Base-by-base conservation (phyloP, 1,284 basidiomycete species). In the Ustilago lituana region DNA sequence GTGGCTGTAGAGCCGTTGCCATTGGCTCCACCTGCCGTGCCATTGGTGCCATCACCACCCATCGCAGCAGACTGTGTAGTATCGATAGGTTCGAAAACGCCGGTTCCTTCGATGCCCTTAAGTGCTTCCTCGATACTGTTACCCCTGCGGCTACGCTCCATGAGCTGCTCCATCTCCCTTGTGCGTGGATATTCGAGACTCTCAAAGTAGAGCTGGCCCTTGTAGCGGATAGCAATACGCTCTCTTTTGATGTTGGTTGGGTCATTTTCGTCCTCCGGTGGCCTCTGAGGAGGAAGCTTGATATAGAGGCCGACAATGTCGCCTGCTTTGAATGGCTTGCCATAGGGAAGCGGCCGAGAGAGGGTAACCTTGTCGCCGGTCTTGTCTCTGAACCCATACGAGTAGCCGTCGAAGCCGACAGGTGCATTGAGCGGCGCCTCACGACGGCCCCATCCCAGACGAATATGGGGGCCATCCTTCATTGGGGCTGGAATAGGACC, bases 121-220 rank as follows among this genome's bases (percentile, higher is more conserved):
- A 54, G 45, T 2, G 62, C 61, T 11, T 71, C 58, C 20, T 71
- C 62, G 20, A 59, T 49, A 37, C 62, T 67, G 36, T 65, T 59
- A 10, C 71, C 67, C 36, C 60, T 66, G 29, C 83, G 77, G 26
- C 82, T 76, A 48, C 83, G 80, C 17, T 85, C 84, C 64, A 85
- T 84, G 20, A 86, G 77, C 35, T 80, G 86, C 23, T 88, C 87
- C 96, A 99, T 98, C 84, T 98, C 96, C 81, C 94, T 95, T n/a
- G 87, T 88, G 56, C 89, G 88, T 1, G 89, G 84, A 81, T 97
- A 98, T 83, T 98, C 95, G 70, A 93, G 86, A 66, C 89, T 90
- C 83, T 99, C 96, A 82, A 97, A 98, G 82, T 96, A 95, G 65
- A 93, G 89, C 82, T 95, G 93, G n/a, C 91, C 92, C 82, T 94